Evolutionary conservation across 163 green algal genomes (phyloP).

Genomic region (Prototheca stagnorum): DNA sequence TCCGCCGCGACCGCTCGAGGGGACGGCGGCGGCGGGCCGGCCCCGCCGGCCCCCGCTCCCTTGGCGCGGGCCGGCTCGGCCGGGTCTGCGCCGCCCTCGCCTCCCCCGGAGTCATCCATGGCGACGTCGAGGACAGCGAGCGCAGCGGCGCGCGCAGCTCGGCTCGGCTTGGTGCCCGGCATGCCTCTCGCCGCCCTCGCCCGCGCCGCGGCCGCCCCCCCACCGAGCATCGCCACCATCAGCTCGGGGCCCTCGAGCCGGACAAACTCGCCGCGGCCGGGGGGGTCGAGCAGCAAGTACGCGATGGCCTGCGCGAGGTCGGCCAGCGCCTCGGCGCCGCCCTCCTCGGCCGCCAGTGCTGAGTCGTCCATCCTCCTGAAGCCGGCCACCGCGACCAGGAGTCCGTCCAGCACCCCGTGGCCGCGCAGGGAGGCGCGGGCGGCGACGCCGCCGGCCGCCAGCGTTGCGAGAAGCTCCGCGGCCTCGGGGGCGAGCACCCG

Average conservation of each 20-base stretch:
- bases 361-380: constrained; percentile 28
- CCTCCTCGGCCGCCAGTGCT: constrained; percentile 27
- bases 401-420: constrained; percentile 53
- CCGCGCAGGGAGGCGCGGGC: not conserved
- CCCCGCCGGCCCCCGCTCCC: no score
- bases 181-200: no score
- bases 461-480: constrained; percentile 56
- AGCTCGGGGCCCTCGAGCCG: constrained; percentile 37
- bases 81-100: no score
- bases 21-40: no score
- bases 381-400: constrained; percentile 43
- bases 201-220: no score
- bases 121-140: no score
- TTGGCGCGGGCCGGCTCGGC: no score
- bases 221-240: no score
- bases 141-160: no score
- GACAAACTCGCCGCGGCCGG: constrained; percentile 42
- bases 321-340: constrained; percentile 61
- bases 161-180: no score
- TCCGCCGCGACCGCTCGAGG: no score
- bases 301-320: constrained; percentile 80
- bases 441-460: constrained; percentile 1
- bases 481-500: constrained; percentile 9
- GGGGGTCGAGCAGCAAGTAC: constrained; percentile 50
- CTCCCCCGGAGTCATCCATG: no score